Percentiles rank a stretch among this genome's conserved stretches.
Conservation (phyloP, 1,284 basidiomycete genomes). For the Neolentinus lepideus region DNA sequence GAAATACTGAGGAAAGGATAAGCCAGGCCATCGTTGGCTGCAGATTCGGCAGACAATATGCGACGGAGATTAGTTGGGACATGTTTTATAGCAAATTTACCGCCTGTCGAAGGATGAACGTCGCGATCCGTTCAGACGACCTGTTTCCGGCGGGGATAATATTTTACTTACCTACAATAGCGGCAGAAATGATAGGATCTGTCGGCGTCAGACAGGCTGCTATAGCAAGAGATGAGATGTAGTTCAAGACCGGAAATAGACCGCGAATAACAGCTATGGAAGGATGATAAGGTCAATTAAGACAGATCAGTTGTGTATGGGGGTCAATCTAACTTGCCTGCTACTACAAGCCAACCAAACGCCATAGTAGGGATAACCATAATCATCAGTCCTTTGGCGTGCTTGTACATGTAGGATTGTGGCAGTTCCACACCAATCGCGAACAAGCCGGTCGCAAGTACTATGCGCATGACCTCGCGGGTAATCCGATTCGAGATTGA, state of each 20-base stretch:
- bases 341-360: conserved; percentile 66
- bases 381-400: conserved; percentile 48
- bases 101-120: conserved; percentile 47
- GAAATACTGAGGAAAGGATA: conserved; percentile 91
- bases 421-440: conserved; percentile 73
- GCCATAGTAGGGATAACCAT: conserved; percentile 78
- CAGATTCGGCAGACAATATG: conserved; percentile 87
- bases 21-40: conserved; percentile 82
- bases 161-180: conserved; percentile 41
- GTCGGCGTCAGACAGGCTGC: conserved; percentile 92
- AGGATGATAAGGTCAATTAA: not conserved
- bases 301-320: not conserved
- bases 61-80: conserved; percentile 82
- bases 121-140: not conserved
- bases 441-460: conserved; percentile 65
- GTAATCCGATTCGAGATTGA: conserved; percentile 51
- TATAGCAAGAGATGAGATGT: conserved; percentile 75
- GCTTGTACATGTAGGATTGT: conserved; percentile 54
- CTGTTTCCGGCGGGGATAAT: not conserved
- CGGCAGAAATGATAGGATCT: conserved; percentile 76
- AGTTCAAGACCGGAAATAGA: conserved; percentile 64
- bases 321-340: conserved; percentile 30
- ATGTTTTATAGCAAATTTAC: conserved; percentile 83
- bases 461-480: conserved; percentile 70
- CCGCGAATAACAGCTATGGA: conserved; percentile 47